Evolutionary conservation across 2,329 filamentous ascomycete species (phyloP).

Genomic region (Meredithiella fracta): DNA sequence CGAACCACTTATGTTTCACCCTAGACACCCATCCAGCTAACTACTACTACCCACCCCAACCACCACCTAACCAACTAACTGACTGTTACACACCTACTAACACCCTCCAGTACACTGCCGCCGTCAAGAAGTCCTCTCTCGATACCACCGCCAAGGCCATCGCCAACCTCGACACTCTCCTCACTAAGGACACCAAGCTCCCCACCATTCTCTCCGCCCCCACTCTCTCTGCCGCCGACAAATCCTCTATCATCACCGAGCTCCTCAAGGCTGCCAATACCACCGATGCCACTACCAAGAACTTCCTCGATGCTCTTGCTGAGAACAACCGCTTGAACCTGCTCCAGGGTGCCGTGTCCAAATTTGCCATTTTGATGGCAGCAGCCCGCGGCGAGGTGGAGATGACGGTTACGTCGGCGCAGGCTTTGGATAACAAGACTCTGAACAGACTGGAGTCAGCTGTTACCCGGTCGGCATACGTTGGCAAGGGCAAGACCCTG

Average conservation of each 20-base stretch:
- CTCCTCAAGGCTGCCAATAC: slow-evolving; percentile 65
- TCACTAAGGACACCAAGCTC: slow-evolving; percentile 76
- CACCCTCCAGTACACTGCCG: slow-evolving; percentile 73
- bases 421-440: slow-evolving; percentile 78
- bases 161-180: slow-evolving; percentile 48
- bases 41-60: not conserved
- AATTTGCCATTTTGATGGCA: slow-evolving; percentile 77
- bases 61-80: not conserved
- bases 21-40: too few relatives aligned
- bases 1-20: too few relatives aligned
- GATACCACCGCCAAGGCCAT: slow-evolving; percentile 75
- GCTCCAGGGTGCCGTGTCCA: slow-evolving; percentile 65
- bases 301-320: slow-evolving; percentile 78
- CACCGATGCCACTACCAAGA: slow-evolving; percentile 73
- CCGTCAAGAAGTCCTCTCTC: slow-evolving; percentile 71
- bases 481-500: slow-evolving; percentile 87
- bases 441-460: slow-evolving; percentile 73
- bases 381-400: slow-evolving; percentile 87
- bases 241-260: slow-evolving; percentile 71
- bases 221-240: slow-evolving; percentile 63
- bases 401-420: slow-evolving; percentile 74
- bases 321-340: slow-evolving; percentile 90
- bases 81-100: slow-evolving; percentile 3
- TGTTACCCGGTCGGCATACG: slow-evolving; percentile 76
- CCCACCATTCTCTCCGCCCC: slow-evolving; percentile 58